Percentiles rank a stretch among this genome's conserved stretches.
These are phyloP conservation scores for Ochromonas danica DNA, from an alignment of 108 stramenopile species.

Conservation along the genomic window DNA sequence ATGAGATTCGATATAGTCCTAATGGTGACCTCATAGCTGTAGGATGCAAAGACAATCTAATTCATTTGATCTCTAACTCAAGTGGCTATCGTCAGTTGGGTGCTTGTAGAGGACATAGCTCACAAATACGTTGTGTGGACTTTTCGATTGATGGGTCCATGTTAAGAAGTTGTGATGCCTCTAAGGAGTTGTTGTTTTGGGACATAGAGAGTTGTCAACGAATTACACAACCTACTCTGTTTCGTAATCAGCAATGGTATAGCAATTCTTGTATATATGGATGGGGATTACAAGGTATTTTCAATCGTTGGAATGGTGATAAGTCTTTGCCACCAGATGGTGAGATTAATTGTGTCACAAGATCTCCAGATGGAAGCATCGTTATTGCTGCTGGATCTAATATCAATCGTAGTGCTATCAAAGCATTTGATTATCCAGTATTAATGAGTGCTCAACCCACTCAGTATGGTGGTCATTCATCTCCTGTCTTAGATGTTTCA, in stretches of 20 bases:
- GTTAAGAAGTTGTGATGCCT: neutral
- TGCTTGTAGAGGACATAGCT: neutral
- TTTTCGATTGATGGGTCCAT: neutral
- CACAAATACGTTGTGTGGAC: neutral
- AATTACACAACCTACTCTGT: neutral
- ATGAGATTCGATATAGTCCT: neutral
- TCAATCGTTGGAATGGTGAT: too few relatives aligned
- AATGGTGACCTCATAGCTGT: neutral
- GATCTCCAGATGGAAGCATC: too few relatives aligned
- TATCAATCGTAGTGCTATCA: too few relatives aligned
- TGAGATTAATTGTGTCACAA: too few relatives aligned
- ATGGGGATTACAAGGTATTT: constrained; percentile 5
- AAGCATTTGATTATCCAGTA: too few relatives aligned
- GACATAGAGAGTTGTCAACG: neutral
- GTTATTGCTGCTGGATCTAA: too few relatives aligned
- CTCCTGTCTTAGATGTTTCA: too few relatives aligned
- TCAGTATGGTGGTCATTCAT: too few relatives aligned
- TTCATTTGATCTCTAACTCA: neutral
- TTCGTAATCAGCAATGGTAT: neutral
- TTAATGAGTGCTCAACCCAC: too few relatives aligned
- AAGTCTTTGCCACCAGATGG: too few relatives aligned
- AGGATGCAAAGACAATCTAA: neutral
- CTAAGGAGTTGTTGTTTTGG: neutral
- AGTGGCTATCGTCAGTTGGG: neutral
- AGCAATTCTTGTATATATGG: neutral